Evolutionary conservation across 108 stramenopile species (phyloP), one percentile per base, ranked within the genome.

Genomic region (Cyclotella baltica): DNA sequence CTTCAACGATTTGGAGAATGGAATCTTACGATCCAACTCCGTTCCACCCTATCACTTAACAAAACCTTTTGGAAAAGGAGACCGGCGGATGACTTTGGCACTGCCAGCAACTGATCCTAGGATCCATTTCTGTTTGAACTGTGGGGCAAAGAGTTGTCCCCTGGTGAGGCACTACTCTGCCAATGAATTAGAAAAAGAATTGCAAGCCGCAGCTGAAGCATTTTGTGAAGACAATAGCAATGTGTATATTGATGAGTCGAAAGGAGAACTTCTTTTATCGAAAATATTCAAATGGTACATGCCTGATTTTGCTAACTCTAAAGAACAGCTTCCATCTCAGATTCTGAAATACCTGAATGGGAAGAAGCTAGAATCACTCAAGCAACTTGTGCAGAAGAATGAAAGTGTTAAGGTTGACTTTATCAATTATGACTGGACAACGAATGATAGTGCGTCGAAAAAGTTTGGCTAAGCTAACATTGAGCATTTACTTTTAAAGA

Each of bases 51-150:
- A 78, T 56, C 46, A 72, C 72, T n/a, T 78, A n/a, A 62, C 22
- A 18, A 48, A 63, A 35, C 62, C 34, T 16, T 63, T 70, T 40
- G 2, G 19, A 22, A 62, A 59, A 16, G 53, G 71, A 1, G 70
- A 79, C 40, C 38, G 31, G 13, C 27, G 78, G 30, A n/a, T 16
- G 31, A 37, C 4, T 35, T 68, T 70, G 43, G 38, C 61, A 62
- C 18, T 57, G 16, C 8, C 68, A 13, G 50, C 46, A 34, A 66
- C 15, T 53, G 74, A 62, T 35, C 61, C 61, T 33, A 2, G 92
- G 19, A 86, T 90, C 34, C 92, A 92, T 78, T 92, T 90, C 78
- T 88, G 87, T 3, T 67, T 92, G 35, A 88, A 90, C 75, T 87
- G 88, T 81, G 89, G 89, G 0, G 89, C 89, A 11, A 64, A n/a